Base-by-base conservation (phyloP, 2,329 filamentous ascomycete genomes). In the Hypoxylon sp. region DNA sequence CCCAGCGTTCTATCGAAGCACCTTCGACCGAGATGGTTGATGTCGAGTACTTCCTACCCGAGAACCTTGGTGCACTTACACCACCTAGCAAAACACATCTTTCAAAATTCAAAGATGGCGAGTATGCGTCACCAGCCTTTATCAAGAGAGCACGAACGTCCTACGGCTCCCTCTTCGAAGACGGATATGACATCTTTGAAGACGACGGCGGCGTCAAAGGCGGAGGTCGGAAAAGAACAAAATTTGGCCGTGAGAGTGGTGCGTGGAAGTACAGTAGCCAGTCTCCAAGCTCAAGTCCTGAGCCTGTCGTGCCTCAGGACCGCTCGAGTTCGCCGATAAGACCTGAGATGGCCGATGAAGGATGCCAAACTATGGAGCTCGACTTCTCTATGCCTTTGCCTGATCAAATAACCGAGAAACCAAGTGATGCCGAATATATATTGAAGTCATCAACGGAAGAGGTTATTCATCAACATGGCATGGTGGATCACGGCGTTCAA, bases 41-140 rank as follows among this genome's bases (percentile, higher is more conserved):
- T 15, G 57, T 71, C 46, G 72, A 64, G 2, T 49, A 55, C 6
- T 26, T 22, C 20, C 32, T 59, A 30, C 52, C 52, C 34, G 37
- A 50, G 24, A 52, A 48, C 8, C 44, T 65, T 8, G 54, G 37
- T 20, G 20, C 52, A 10, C 22, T 55, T 30, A 70, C 67, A 1
- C 72, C 76, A 4, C 68, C 69, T 17, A 81, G 80, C 49, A 76
- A 78, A 60, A 62, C 69, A 5, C 75, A 74, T 19, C 72, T 79
- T 5, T 64, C 76, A 19, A 72, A 72, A 2, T 69, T 79, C 47
- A 80, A 80, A 7, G 71, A 79, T 46, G 79, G 82, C 17, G 85
- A 90, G 68, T 95, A 88, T 79, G 82, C 86, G 4, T 96, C 93
- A 2, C 93, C 93, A 0, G 91, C 92, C 0, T 97, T 96, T 69